Base-by-base conservation (phyloP, 805 yeast genomes). In the Ogataea degrootiae region DNA sequence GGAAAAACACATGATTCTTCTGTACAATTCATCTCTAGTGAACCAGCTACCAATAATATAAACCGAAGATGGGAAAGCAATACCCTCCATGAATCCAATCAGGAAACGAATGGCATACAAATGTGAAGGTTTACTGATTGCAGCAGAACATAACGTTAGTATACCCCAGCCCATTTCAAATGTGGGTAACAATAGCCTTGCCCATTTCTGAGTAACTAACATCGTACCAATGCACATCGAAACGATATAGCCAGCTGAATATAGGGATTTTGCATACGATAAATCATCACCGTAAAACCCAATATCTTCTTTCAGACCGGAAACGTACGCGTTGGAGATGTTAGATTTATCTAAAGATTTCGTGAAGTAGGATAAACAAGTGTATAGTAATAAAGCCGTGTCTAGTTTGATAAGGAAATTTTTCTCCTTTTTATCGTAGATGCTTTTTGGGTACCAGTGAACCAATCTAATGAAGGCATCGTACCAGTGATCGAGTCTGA, bases 301-400 rank as follows among this genome's bases (percentile, higher is more conserved):
- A 35, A 83, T 65, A 41, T 71, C 81, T 54, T 75, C 80, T 49
- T 74, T 64, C 78, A 85, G 72, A 19, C 87, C 85, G 16, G 82
- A 75, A 37, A 80, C 82, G 56, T 82, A 84, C 1, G 89, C 89
- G 57, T 83, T 81, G 50, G 74, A 75, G 47, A 79, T 67, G 61
- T 83, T 85, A 40, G 77, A 72, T 50, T 75, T 76, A 61, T 85
- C 90, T 41, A 85, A 69, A 42, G 80, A 76, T 59, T 83, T 83
- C 46, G 84, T 80, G 84, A 87, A 85, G 62, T 83, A 83, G 0
- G 82, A 80, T 21, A 72, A 56, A 56, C 78, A 74, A 17, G 62
- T 64, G 49, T 71, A 74, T 36, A 72, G 65, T 34, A 81, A 71
- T 42, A 85, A 62, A 39, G 78, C 62, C 7, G 76, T 50, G 56